Evolutionary conservation across 2,329 filamentous ascomycete genomes (phyloP), one percentile per base, ranked within the genome.

Genomic region (Aspergillus pseudoviridinutans): DNA sequence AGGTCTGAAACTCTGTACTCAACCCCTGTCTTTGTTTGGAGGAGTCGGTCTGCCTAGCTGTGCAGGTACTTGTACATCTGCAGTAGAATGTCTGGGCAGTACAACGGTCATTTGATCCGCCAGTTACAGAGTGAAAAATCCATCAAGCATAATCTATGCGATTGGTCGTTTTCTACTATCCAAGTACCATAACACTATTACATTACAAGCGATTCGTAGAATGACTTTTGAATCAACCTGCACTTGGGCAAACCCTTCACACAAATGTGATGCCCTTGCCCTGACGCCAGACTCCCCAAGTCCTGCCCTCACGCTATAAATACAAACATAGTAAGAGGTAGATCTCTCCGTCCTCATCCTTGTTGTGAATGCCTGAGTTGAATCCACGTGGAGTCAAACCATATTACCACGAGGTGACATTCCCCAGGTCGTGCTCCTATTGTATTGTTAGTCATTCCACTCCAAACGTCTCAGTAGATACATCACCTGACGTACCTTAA

Each of bases 401-500:
- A 42, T 32, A 50, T 55, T 60, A 66, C 66, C 61, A 72, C 62
- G 67, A 70, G 27, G 67, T 69, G 56, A 69, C 64, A 56, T 75
- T 75, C 25, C 73, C 73, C 35, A 75, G 61, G 58, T 74, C 72
- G 56, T 75, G 73, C 62, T 75, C 73, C 71, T 74, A 46, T 54
- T 35, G 28, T 55, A 49, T 35, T 14, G 56, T 66, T 58, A 66
- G 53, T 53, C 38, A 53, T n/a, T 32, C 49, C 46, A 25, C 29
- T 27, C 14, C 7, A 4, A 51, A 10, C 10, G 24, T 54, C 20
- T 3, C n/a, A 7, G 7, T 17, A 27, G 9, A 22, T 10, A n/a
- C 17, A 27, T 50, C 32, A 46, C 7, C 25, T 7, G 9, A 60
- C 66, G 60, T 68, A 77, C 92, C 85, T 96, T 96, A 72, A 97